Evolutionary conservation across 352 stramenopile genomes (phyloP).

Genomic region (Phytophthora fragariaefolia): DNA sequence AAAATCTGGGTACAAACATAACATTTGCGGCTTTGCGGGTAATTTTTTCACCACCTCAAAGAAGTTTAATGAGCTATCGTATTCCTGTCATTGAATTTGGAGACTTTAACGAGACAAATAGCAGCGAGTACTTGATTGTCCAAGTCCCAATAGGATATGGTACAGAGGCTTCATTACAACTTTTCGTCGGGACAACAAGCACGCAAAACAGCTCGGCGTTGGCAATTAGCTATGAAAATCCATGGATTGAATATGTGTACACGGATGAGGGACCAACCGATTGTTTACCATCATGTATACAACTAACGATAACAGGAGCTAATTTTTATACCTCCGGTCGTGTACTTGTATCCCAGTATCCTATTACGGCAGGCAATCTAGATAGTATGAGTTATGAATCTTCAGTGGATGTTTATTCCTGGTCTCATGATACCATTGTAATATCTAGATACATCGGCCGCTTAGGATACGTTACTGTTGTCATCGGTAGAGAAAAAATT

Average conservation of each 20-base stretch:
- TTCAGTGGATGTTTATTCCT: constrained; percentile 32
- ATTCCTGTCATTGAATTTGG: constrained; percentile 54
- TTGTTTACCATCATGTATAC: constrained; percentile 55
- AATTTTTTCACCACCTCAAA: constrained; percentile 52
- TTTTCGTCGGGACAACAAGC: constrained; percentile 47
- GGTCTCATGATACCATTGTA: constrained; percentile 52
- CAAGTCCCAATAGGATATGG: constrained; percentile 53
- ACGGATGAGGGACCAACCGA: constrained; percentile 64
- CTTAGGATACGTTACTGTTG: constrained; percentile 57
- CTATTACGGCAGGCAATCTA: constrained; percentile 33
- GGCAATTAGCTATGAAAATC: constrained; percentile 45
- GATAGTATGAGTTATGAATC: constrained; percentile 31
- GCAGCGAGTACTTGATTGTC: constrained; percentile 50
- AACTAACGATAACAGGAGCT: constrained; percentile 55
- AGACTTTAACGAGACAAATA: constrained; percentile 30
- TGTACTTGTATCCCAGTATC: constrained; percentile 50
- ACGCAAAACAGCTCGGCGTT: constrained; percentile 47
- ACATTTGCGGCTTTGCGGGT: constrained; percentile 50
- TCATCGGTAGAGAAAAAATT: constrained; percentile 47
- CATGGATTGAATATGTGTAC: constrained; percentile 59
- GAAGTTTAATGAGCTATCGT: constrained; percentile 33
- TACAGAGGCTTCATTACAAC: constrained; percentile 36
- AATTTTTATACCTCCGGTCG: constrained; percentile 59
- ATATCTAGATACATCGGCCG: constrained; percentile 49
- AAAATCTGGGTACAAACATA: constrained; percentile 56